Evolutionary conservation across 2,329 filamentous ascomycete genomes (phyloP).

Genomic region (Purpureocillium takamizusanense): DNA sequence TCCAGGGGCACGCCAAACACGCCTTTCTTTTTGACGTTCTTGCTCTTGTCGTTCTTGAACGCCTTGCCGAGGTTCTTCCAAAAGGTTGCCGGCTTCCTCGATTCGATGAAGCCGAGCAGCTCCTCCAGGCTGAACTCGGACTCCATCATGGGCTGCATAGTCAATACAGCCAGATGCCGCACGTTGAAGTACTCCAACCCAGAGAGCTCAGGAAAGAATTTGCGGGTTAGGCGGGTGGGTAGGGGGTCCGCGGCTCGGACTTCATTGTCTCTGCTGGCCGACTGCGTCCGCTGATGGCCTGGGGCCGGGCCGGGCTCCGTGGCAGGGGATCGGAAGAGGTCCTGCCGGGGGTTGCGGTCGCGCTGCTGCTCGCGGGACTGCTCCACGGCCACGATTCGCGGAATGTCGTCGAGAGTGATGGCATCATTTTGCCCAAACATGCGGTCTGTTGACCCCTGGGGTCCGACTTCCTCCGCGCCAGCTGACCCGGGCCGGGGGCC

Average conservation of each 20-base stretch:
- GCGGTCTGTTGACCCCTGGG: conserved; percentile 57
- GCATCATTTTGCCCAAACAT: conserved; percentile 88
- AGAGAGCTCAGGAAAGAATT: conserved; percentile 93
- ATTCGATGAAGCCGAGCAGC: conserved; percentile 84
- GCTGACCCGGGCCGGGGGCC: conserved; percentile 70
- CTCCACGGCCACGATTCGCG: conserved; percentile 88
- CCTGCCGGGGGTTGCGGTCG: conserved; percentile 40
- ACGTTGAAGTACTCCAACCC: conserved; percentile 97
- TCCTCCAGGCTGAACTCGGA: conserved; percentile 91
- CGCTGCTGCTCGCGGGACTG: conserved; percentile 85
- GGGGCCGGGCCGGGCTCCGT: conserved; percentile 39
- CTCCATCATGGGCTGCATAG: conserved; percentile 87
- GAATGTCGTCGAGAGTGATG: conserved; percentile 90
- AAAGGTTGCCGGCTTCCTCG: conserved; percentile 79
- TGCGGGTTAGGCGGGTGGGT: conserved; percentile 52
- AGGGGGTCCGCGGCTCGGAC: conserved; percentile 43
- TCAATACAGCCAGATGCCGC: conserved; percentile 85
- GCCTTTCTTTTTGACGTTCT: conserved; percentile 80
- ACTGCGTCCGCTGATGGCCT: conserved; percentile 58
- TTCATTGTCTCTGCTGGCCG: conserved; percentile 40
- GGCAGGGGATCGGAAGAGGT: conserved; percentile 52
- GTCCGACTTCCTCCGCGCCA: conserved; percentile 45
- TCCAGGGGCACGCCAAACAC: conserved; percentile 89
- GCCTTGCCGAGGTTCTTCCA: conserved; percentile 98
- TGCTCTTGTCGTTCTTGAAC: conserved; percentile 77